phyloP scores from a whole-genome alignment of 148 eudicot species.

The Camellia japonica region DNA sequence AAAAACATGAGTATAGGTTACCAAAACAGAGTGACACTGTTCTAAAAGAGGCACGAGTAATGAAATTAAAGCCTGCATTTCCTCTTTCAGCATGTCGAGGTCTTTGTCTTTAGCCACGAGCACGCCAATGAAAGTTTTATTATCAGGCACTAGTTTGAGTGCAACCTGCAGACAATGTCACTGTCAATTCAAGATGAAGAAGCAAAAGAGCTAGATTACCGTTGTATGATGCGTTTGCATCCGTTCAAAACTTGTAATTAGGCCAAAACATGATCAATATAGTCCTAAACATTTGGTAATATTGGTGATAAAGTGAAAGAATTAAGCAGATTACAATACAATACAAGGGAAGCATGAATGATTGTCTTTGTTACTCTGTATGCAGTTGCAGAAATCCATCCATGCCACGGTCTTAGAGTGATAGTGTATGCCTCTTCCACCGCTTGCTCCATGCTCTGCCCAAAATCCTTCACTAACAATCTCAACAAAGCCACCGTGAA shows the following conservation, averaged over 20 bases:
- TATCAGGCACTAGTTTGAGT: conserved; percentile 70
- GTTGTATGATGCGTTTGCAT: too few species aligned
- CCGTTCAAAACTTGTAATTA: not conserved
- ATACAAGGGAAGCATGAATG: too few species aligned
- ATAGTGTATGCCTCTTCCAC: conserved; percentile 64
- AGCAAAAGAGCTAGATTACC: too few species aligned
- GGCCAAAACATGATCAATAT: too few species aligned
- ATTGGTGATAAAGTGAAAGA: not conserved
- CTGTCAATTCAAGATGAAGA: not conserved
- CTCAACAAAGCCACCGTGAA: conserved; percentile 54
- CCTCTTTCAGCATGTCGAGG: conserved; percentile 40
- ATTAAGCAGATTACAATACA: too few species aligned
- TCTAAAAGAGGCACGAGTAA: conserved; percentile 52
- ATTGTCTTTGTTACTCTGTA: conserved; percentile 45
- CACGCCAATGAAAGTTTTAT: conserved; percentile 35
- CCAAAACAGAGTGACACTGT: conserved; percentile 53
- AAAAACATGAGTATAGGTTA: conserved; percentile 12
- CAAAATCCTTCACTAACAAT: conserved; percentile 42
- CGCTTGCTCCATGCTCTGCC: conserved; percentile 53
- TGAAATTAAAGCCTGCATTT: conserved; percentile 46
- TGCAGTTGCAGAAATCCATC: conserved; percentile 90
- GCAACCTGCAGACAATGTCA: conserved; percentile 53
- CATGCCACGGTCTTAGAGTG: conserved; percentile 90
- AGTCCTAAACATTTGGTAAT: too few species aligned
- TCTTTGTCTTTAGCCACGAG: conserved; percentile 49